Conservation (phyloP, 1,284 basidiomycete genomes). For the Fomitopsis pinicola region DNA sequence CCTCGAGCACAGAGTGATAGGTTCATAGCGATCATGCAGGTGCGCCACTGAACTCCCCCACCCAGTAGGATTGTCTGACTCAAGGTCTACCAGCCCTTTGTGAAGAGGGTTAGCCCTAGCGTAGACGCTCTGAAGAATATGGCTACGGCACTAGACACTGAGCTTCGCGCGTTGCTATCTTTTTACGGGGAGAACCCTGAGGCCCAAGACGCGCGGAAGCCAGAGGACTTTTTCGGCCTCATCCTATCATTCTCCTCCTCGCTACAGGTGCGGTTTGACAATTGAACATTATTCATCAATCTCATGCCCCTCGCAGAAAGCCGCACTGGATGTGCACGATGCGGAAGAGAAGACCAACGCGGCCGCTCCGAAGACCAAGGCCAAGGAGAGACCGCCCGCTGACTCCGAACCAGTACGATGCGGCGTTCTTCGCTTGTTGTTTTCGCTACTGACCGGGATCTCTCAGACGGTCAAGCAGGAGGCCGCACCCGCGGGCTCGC, state of each 20-base stretch:
- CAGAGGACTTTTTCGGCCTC: slow-evolving; percentile 77
- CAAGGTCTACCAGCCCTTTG: slow-evolving; percentile 48
- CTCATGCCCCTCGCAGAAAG: slow-evolving; percentile 49
- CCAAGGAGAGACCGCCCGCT: slow-evolving; percentile 16
- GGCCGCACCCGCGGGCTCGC: slow-evolving; percentile 14
- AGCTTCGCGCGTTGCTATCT: slow-evolving; percentile 52
- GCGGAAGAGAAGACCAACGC: slow-evolving; percentile 35
- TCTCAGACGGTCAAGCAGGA: slow-evolving; percentile 37
- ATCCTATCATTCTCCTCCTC: slow-evolving; percentile 72
- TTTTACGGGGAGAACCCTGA: slow-evolving; percentile 76
- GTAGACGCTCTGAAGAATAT: slow-evolving; percentile 67
- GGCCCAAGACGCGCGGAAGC: slow-evolving; percentile 57
- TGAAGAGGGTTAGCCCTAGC: slow-evolving; percentile 41
- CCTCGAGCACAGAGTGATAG: slow-evolving; percentile 43
- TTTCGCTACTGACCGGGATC: not conserved
- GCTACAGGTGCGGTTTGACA: slow-evolving; percentile 48
- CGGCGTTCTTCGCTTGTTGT: no score
- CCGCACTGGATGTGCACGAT: slow-evolving; percentile 67
- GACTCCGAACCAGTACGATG: slow-evolving; percentile 28
- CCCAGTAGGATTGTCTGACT: not conserved
- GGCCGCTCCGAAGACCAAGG: slow-evolving; percentile 21
- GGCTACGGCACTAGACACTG: slow-evolving; percentile 49
- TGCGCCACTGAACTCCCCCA: slow-evolving; percentile 20
- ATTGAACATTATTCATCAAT: not conserved
- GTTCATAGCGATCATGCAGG: slow-evolving; percentile 68